Evolutionary conservation across 2,329 filamentous ascomycete genomes (phyloP), one percentile per base, ranked within the genome.

Genomic region (Juglanconis oblonga): DNA sequence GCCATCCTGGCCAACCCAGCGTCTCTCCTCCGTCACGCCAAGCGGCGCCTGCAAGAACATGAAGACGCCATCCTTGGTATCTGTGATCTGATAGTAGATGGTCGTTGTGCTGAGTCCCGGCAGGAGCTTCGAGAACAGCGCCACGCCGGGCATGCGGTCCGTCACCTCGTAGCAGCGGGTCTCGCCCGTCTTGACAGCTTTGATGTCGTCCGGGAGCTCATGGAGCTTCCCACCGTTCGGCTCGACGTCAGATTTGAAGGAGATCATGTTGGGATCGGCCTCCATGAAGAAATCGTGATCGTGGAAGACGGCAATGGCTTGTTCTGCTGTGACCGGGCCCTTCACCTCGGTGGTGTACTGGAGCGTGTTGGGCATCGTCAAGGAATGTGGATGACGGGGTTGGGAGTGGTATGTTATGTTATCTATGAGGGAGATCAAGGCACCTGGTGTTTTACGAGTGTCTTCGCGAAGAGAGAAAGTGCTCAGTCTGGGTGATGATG

Each of bases 1-100:
- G 9, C 9, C 45, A 14, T 13, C 24, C 47, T 49, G 24, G 10
- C 45, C 56, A 7, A 13, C 50, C 56, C 56, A 58, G n/a, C 56
- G 56, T 17, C 56, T n/a, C 45, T 58, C 56, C 42, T 58, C 49
- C 13, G 40, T 58, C 5, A 58, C 56, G 10, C 50, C 56, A 40
- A 58, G 13, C 32, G 49, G 40, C 11, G 56, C 50, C 24, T 48
- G 56, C 2, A 58, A 31, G 40, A 52, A 58, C 7, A 58, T 35
- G 7, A 58, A 58, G 2, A 53, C 52, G 8, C 56, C 56, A n/a
- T 58, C 50, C 14, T 45, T 52, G 32, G 49, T 48, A 38, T 52
- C 24, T 1, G 56, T 58, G 8, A 58, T 58, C 45, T 58, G 38
- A 17, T 58, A 58, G 49, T 58, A 51, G 33, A 52, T 58, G 33